Evolutionary conservation across 2,329 filamentous ascomycete genomes (phyloP).

Genomic region (Alternaria triticimaculans): DNA sequence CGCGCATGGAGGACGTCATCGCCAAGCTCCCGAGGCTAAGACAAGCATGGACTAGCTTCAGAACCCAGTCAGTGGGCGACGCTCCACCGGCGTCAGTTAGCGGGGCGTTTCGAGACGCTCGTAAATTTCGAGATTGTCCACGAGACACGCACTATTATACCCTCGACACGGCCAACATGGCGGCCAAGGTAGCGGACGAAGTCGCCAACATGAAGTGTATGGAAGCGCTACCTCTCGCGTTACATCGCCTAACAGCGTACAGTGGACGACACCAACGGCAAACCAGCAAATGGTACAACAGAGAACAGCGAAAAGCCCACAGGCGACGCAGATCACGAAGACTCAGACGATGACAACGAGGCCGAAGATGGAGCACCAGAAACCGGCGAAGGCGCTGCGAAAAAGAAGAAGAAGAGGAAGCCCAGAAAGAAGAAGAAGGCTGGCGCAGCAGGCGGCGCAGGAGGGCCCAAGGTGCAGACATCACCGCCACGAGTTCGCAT

Average conservation of each 20-base stretch:
- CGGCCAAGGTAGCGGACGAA: slow-evolving; percentile 46
- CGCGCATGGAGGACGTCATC: slow-evolving; percentile 38
- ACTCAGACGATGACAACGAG: slow-evolving; percentile 63
- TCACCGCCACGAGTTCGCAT: slow-evolving; percentile 76
- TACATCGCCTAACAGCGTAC: slow-evolving; percentile 9
- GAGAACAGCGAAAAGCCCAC: slow-evolving; percentile 48
- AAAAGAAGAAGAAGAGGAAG: slow-evolving; percentile 87
- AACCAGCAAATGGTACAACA: slow-evolving; percentile 36
- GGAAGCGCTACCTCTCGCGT: slow-evolving; percentile 5
- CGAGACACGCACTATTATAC: slow-evolving; percentile 3
- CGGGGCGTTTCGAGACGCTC: slow-evolving; percentile 15
- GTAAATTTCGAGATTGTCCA: slow-evolving; percentile 23
- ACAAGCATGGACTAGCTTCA: slow-evolving; percentile 9
- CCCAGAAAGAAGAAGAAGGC: slow-evolving; percentile 73
- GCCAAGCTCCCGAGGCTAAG: slow-evolving; percentile 5
- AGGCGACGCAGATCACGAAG: slow-evolving; percentile 59
- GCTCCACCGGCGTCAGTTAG: slow-evolving; percentile 15
- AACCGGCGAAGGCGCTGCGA: slow-evolving; percentile 53
- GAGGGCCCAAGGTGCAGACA: slow-evolving; percentile 71
- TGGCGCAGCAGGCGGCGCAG: slow-evolving; percentile 48
- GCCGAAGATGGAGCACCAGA: slow-evolving; percentile 54
- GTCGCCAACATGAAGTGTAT: slow-evolving; percentile 49
- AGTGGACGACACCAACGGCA: slow-evolving; percentile 49
- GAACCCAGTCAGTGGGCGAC: slow-evolving; percentile 16
- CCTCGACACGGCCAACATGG: slow-evolving; percentile 38